These are phyloP conservation scores for Alternaria consortialis DNA, from an alignment of 2,329 filamentous ascomycete species.

Conservation along the genomic window DNA sequence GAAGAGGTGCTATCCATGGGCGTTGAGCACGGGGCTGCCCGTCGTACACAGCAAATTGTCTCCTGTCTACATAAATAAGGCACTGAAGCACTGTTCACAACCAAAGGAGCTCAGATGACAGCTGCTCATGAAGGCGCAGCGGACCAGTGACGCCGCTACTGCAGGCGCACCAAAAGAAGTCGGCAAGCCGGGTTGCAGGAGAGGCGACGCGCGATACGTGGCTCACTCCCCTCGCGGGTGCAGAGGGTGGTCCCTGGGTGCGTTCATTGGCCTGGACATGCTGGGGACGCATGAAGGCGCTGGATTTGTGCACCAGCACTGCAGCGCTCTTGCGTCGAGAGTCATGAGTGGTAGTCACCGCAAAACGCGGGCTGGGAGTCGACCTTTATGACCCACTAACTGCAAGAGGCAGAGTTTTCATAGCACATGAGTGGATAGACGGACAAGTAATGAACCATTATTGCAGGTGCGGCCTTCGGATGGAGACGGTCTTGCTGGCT, in stretches of 20 bases:
- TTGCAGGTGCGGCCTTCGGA: conserved; percentile 23
- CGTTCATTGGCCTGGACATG: conserved; percentile 35
- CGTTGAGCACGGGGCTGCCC: neutral
- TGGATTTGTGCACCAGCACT: conserved; percentile 37
- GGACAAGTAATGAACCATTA: conserved; percentile 29
- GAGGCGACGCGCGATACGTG: conserved; percentile 32
- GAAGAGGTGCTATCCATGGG: neutral
- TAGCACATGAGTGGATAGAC: conserved; percentile 26
- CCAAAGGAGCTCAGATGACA: conserved; percentile 11
- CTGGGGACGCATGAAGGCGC: conserved; percentile 18
- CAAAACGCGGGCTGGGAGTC: conserved; percentile 26
- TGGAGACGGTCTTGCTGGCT: conserved; percentile 12
- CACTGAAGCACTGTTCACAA: conserved; percentile 8
- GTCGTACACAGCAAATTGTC: conserved; percentile 5
- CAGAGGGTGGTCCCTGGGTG: conserved; percentile 34
- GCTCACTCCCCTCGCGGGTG: conserved; percentile 36
- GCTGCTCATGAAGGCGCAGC: conserved; percentile 21
- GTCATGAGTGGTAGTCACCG: conserved; percentile 35
- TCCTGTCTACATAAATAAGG: conserved; percentile 28
- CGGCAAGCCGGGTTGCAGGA: conserved; percentile 15
- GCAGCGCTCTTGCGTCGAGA: conserved; percentile 25
- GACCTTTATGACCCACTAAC: conserved; percentile 29
- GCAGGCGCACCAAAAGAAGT: conserved; percentile 21
- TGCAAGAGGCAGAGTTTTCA: conserved; percentile 33
- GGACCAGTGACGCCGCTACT: conserved; percentile 20